Percentiles rank a stretch among this genome's conserved stretches.
These are phyloP conservation scores for Aspergillus asperescens DNA, from an alignment of 495 filamentous ascomycete genomes.

Conservation along the genomic window DNA sequence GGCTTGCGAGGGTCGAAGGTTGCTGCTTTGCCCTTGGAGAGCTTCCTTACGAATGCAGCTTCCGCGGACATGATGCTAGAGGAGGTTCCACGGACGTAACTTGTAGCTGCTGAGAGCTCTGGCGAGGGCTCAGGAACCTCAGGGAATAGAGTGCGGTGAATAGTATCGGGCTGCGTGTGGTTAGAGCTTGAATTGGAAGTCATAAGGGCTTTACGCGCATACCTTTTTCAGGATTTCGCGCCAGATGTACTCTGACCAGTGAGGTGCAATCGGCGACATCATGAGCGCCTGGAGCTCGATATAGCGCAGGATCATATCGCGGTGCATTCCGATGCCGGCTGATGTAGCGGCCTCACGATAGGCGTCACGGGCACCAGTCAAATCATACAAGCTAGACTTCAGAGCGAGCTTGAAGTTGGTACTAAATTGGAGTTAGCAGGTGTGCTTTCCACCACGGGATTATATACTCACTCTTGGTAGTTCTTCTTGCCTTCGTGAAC, in stretches of 20 bases:
- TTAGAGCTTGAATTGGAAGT: constrained; percentile 17
- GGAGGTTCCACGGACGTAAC: constrained; percentile 71
- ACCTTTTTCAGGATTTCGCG: constrained; percentile 77
- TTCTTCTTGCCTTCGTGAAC: constrained; percentile 67
- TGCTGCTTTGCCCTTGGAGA: constrained; percentile 79
- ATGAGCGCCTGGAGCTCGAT: constrained; percentile 82
- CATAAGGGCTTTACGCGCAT: constrained; percentile 10
- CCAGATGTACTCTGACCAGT: constrained; percentile 95
- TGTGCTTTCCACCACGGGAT: neutral
- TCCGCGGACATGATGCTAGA: constrained; percentile 84
- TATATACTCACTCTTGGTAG: constrained; percentile 58
- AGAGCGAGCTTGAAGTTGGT: constrained; percentile 88
- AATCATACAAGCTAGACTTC: constrained; percentile 85
- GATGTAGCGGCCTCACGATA: constrained; percentile 77
- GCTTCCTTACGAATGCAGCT: constrained; percentile 70
- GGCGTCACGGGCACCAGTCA: constrained; percentile 77
- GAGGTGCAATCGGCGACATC: constrained; percentile 75
- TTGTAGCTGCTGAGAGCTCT: constrained; percentile 65
- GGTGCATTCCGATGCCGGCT: constrained; percentile 77
- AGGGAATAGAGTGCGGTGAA: constrained; percentile 79
- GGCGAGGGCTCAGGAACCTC: constrained; percentile 55
- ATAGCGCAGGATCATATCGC: constrained; percentile 67
- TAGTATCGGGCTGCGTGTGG: constrained; percentile 45
- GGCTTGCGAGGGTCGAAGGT: constrained; percentile 82
- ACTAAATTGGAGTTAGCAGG: constrained; percentile 35